These are phyloP conservation scores for Craspedostauros australis DNA, from an alignment of 108 stramenopile genomes.

Conservation along the genomic window DNA sequence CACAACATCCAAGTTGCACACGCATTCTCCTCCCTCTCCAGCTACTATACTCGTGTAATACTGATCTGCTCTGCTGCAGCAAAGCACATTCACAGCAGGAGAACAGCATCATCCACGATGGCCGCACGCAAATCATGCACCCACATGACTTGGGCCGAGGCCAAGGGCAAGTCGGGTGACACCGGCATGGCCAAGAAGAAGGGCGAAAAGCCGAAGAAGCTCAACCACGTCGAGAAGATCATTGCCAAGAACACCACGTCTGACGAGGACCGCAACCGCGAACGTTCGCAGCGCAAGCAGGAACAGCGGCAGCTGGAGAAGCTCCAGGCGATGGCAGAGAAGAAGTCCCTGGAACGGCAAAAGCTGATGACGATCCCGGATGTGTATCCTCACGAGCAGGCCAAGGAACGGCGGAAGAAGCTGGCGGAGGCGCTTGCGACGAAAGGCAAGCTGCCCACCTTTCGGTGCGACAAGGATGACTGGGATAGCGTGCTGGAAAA, in stretches of 20 bases:
- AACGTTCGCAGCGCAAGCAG: slow-evolving; percentile 12
- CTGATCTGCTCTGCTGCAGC: too few relatives aligned
- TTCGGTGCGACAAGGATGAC: background rate
- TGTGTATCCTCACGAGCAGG: slow-evolving; percentile 21
- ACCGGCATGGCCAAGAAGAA: slow-evolving; percentile 10
- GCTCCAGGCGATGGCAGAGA: slow-evolving; percentile 6
- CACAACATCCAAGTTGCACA: too few relatives aligned
- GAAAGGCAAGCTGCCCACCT: background rate
- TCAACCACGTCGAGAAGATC: slow-evolving; percentile 10
- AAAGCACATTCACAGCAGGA: too few relatives aligned
- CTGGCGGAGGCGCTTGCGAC: slow-evolving; percentile 3
- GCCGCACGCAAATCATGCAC: slow-evolving; percentile 50
- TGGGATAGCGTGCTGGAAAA: slow-evolving; percentile 18
- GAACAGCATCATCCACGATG: too few relatives aligned
- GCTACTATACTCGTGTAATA: too few relatives aligned
- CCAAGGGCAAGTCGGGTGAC: slow-evolving; percentile 39
- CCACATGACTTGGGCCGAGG: slow-evolving; percentile 43
- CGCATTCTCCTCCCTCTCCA: too few relatives aligned
- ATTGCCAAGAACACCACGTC: slow-evolving; percentile 7
- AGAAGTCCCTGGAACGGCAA: slow-evolving; percentile 4
- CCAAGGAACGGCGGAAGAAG: slow-evolving; percentile 3
- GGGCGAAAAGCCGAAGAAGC: slow-evolving; percentile 1
- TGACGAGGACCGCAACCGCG: too few relatives aligned
- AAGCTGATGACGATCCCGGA: slow-evolving; percentile 2
- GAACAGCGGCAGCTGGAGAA: slow-evolving; percentile 27